Conservation (phyloP, 106 monocot species). For the Cymbidium sinense region DNA sequence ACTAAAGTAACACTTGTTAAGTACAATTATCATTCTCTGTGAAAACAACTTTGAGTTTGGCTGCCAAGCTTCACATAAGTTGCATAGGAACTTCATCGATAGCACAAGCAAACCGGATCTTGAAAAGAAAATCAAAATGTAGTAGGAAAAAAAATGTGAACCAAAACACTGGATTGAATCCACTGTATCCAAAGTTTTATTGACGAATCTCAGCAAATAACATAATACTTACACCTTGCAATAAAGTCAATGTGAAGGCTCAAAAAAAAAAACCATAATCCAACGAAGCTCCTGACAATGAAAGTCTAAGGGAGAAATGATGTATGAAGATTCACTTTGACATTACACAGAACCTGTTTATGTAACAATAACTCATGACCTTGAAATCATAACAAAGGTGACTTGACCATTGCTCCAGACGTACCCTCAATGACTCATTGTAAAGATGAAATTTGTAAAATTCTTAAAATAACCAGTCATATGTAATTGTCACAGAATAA, state of each 20-base stretch:
- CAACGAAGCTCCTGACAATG: neutral
- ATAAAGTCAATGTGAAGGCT: neutral
- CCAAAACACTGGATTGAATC: neutral
- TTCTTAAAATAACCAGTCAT: neutral
- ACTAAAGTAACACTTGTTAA: conserved; percentile 4
- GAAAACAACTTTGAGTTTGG: neutral
- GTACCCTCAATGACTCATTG: neutral
- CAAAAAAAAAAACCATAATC: neutral
- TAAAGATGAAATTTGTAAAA: neutral
- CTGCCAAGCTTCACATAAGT: neutral
- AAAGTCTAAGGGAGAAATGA: neutral
- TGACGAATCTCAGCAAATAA: neutral
- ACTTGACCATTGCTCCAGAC: neutral
- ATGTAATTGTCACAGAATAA: neutral
- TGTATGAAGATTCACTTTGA: neutral
- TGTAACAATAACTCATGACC: neutral
- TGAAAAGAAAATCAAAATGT: neutral
- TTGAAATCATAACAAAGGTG: neutral
- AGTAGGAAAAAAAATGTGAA: neutral
- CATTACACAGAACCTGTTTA: neutral
- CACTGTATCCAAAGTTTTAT: neutral
- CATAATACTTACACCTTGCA: neutral
- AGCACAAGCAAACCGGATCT: neutral
- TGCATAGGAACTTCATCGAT: neutral
- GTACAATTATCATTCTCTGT: neutral